Conservation (phyloP, 805 yeast genomes). For the Phaffomyces thermotolerans region DNA sequence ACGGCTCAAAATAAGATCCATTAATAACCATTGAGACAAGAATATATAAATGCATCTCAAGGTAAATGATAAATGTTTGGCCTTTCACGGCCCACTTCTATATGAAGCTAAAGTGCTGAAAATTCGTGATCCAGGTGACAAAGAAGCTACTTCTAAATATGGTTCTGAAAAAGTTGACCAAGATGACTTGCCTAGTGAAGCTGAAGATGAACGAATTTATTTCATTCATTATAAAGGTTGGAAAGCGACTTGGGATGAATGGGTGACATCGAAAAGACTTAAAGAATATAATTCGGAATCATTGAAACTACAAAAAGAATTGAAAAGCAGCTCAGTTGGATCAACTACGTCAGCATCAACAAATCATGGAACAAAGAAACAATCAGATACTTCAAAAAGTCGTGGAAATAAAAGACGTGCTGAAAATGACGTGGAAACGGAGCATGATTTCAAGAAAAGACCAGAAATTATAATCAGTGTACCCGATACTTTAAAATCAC, state of each 20-base stretch:
- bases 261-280: constrained; percentile 72
- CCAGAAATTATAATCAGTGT: constrained; percentile 47
- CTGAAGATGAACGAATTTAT: constrained; percentile 37
- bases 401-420: constrained; percentile 18
- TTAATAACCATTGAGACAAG: neutral
- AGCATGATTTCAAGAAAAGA: constrained; percentile 19
- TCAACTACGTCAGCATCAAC: constrained; percentile 16
- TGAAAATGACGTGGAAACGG: constrained; percentile 26
- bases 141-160: constrained; percentile 34
- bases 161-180: constrained; percentile 27
- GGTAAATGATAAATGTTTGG: constrained; percentile 45
- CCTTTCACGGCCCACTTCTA: constrained; percentile 84
- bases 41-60: constrained; percentile 2
- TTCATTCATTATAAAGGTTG: constrained; percentile 90
- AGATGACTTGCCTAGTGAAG: constrained; percentile 28
- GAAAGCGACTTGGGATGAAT: constrained; percentile 95
- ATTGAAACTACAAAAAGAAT: constrained; percentile 50
- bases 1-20: too few species aligned
- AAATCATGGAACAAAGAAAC: constrained; percentile 6
- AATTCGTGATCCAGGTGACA: constrained; percentile 48
- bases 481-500: constrained; percentile 59
- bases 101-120: constrained; percentile 81
- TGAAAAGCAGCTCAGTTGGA: constrained; percentile 41
- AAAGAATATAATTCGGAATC: constrained; percentile 66
- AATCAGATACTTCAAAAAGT: constrained; percentile 12